Conservation (phyloP, 805 yeast genomes). For the Suhomyces emberorum region DNA sequence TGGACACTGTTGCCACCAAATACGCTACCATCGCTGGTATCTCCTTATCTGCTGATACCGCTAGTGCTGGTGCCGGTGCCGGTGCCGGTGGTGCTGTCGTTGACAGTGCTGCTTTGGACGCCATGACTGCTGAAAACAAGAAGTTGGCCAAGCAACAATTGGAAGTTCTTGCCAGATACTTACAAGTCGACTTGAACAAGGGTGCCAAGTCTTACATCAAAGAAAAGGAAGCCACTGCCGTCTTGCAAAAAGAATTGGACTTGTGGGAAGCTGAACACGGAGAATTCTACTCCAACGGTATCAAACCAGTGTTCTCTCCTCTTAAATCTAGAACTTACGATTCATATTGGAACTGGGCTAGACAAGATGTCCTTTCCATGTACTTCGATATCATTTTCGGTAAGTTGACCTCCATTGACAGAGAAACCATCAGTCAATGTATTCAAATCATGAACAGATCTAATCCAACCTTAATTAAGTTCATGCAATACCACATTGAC, state of each 20-base stretch:
- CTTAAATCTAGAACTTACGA: constrained; percentile 95
- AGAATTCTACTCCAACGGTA: constrained; percentile 89
- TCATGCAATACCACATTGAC: constrained; percentile 91
- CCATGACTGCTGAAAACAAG: constrained; percentile 66
- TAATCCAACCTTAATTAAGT: constrained; percentile 86
- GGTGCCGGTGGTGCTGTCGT: constrained; percentile 81
- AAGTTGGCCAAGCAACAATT: constrained; percentile 72
- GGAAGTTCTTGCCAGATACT: constrained; percentile 91
- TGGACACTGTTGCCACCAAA: constrained; percentile 77
- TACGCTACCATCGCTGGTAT: constrained; percentile 84
- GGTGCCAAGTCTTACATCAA: constrained; percentile 82
- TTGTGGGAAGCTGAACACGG: constrained; percentile 83
- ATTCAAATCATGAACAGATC: constrained; percentile 97
- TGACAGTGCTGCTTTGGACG: constrained; percentile 94
- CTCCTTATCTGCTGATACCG: constrained; percentile 63
- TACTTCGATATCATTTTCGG: constrained; percentile 96
- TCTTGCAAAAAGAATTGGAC: constrained; percentile 87
- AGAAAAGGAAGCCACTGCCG: constrained; percentile 80
- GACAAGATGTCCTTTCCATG: constrained; percentile 92
- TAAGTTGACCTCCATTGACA: constrained; percentile 80
- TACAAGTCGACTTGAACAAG: constrained; percentile 85
- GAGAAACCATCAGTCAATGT: constrained; percentile 95
- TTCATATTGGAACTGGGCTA: constrained; percentile 99
- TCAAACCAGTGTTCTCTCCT: constrained; percentile 84
- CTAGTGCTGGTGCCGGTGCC: constrained; percentile 52